These are phyloP conservation scores for Penicillium paradoxum DNA, from an alignment of 495 filamentous ascomycete species.

Conservation along the genomic window DNA sequence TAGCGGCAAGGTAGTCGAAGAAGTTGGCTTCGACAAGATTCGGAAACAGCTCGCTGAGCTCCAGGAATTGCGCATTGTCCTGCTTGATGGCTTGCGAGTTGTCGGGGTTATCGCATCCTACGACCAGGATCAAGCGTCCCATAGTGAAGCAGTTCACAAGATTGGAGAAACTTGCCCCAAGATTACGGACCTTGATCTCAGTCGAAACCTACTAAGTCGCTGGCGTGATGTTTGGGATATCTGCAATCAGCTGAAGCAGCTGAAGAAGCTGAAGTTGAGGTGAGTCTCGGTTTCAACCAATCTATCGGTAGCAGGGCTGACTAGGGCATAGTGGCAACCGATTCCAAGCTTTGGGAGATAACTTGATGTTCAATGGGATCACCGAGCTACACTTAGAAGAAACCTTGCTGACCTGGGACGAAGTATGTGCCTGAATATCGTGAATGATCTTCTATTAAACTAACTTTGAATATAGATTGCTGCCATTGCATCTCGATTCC, in stretches of 20 bases:
- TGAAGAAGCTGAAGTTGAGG: slow-evolving; percentile 68
- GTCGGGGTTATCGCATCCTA: slow-evolving; percentile 32
- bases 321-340: slow-evolving; percentile 66
- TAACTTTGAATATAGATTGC: slow-evolving; percentile 32
- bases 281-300: slow-evolving; percentile 31
- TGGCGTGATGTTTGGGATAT: slow-evolving; percentile 64
- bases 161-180: slow-evolving; percentile 46
- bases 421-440: slow-evolving; percentile 41
- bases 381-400: slow-evolving; percentile 68
- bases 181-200: slow-evolving; percentile 79
- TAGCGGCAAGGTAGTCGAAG: slow-evolving; percentile 84
- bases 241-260: slow-evolving; percentile 55
- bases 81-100: slow-evolving; percentile 72
- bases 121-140: slow-evolving; percentile 31
- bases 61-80: slow-evolving; percentile 68
- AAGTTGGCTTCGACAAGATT: slow-evolving; percentile 95
- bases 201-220: slow-evolving; percentile 70
- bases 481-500: slow-evolving; percentile 46
- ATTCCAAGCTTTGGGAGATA: slow-evolving; percentile 49
- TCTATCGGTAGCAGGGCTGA: slow-evolving; percentile 10
- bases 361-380: slow-evolving; percentile 50
- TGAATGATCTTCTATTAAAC: background rate
- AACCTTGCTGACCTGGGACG: slow-evolving; percentile 66
- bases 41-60: slow-evolving; percentile 70
- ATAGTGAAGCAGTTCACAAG: slow-evolving; percentile 18